phyloP scores from a whole-genome alignment of 2,329 filamentous ascomycete genomes.

The Stromatinia cepivora region DNA sequence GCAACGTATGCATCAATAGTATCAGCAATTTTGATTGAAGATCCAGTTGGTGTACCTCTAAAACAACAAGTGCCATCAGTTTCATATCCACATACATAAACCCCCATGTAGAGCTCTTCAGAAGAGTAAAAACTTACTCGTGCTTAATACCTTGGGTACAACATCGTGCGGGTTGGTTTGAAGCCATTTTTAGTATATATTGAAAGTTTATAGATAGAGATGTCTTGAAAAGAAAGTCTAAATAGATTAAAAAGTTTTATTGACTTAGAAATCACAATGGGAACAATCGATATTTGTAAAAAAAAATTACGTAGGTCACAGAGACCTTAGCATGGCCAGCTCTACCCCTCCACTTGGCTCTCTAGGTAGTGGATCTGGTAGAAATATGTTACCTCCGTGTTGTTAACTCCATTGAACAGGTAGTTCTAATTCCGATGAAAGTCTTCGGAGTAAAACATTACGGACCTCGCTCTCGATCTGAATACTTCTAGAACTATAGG shows the following conservation, averaged over 20 bases:
- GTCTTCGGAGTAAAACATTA: not conserved
- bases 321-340: not conserved
- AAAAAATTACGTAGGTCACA: not conserved
- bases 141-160: slow-evolving; percentile 42
- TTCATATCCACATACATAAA: not conserved
- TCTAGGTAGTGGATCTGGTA: not conserved
- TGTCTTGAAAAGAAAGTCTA: not conserved
- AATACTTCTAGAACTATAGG: not conserved
- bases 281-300: not conserved
- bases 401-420: not conserved
- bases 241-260: not conserved
- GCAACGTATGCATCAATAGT: slow-evolving; percentile 40
- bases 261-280: not conserved
- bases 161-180: slow-evolving; percentile 39
- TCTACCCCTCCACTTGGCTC: slow-evolving; percentile 7
- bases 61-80: not conserved
- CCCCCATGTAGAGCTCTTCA: slow-evolving; percentile 6
- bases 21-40: slow-evolving; percentile 35
- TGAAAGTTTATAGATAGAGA: not conserved
- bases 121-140: slow-evolving; percentile 32
- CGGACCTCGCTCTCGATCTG: not conserved
- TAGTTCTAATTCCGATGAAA: not conserved
- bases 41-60: slow-evolving; percentile 39
- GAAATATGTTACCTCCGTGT: not conserved
- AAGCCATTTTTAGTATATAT: slow-evolving; percentile 37